Percentiles rank a stretch among this genome's conserved stretches.
Evolutionary conservation across 176 grass and related monocot species (phyloP).

Genomic region (Typha latifolia): DNA sequence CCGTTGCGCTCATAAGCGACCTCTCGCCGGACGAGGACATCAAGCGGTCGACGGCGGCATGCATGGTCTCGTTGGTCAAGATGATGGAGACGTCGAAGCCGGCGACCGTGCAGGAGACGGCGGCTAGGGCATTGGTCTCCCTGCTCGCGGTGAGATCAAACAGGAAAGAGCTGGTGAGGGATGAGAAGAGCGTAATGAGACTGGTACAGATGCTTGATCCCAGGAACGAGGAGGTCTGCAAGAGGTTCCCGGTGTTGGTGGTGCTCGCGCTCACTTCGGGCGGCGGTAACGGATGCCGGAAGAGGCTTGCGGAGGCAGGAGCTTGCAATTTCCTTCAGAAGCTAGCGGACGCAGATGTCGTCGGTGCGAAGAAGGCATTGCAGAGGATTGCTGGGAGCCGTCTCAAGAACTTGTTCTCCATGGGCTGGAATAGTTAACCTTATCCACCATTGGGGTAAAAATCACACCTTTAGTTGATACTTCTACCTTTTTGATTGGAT

Average conservation of each 20-base stretch:
- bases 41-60: constrained; percentile 49
- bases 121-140: constrained; percentile 39
- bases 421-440: constrained; percentile 46
- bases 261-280: constrained; percentile 56
- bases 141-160: constrained; percentile 52
- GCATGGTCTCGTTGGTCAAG: constrained; percentile 48
- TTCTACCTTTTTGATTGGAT: background rate
- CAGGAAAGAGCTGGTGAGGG: constrained; percentile 54
- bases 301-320: constrained; percentile 49
- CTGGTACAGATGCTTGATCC: constrained; percentile 75
- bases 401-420: constrained; percentile 57
- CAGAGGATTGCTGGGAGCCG: constrained; percentile 62
- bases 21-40: constrained; percentile 51
- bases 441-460: constrained; percentile 22
- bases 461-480: background rate
- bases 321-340: constrained; percentile 60
- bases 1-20: constrained; percentile 39
- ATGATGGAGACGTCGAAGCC: constrained; percentile 77
- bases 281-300: constrained; percentile 45
- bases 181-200: constrained; percentile 64
- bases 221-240: constrained; percentile 45
- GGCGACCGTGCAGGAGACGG: constrained; percentile 54
- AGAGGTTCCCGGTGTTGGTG: constrained; percentile 52
- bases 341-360: constrained; percentile 55
- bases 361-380: constrained; percentile 75